phyloP scores from a whole-genome alignment of 257 asterid species.

The Gentiana straminea region DNA sequence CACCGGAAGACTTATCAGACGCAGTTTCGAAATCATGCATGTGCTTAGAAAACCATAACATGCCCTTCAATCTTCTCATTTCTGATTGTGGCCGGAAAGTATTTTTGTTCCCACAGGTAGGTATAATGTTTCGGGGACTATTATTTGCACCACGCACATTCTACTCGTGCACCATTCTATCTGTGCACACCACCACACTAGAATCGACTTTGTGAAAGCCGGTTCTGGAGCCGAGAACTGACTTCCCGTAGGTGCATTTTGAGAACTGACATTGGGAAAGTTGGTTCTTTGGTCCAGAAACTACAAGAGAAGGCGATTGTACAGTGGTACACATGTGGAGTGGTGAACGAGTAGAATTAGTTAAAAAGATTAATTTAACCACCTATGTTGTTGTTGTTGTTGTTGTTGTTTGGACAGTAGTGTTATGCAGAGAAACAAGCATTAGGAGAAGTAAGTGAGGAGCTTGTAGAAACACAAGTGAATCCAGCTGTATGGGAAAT shows the following conservation, averaged over 20 bases:
- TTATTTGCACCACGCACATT: no score
- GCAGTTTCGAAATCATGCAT: conserved; percentile 51
- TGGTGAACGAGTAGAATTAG: no score
- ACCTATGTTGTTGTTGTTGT: neutral
- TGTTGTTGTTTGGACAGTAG: neutral
- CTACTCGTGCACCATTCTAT: no score
- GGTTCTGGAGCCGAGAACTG: no score
- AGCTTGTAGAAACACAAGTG: conserved; percentile 53
- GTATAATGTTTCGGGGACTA: neutral
- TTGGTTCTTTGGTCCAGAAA: no score
- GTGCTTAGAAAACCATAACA: conserved; percentile 42
- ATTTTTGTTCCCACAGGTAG: conserved; percentile 64
- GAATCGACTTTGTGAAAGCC: no score
- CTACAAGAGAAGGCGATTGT: no score
- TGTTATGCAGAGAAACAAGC: conserved; percentile 71
- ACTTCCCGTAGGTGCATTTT: no score
- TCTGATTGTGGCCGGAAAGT: conserved; percentile 51
- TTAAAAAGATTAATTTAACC: no score
- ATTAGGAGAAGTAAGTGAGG: conserved; percentile 41
- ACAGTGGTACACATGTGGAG: no score
- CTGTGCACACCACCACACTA: no score
- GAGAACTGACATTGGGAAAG: no score
- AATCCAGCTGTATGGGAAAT: conserved; percentile 85
- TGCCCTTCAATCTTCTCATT: conserved; percentile 59
- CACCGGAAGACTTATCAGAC: conserved; percentile 28